A percentile compares a stretch with the other conserved stretches of the same genome.
These are phyloP conservation scores for Boletus sp. DNA, from an alignment of 768 basidiomycete species.

Conservation along the genomic window DNA sequence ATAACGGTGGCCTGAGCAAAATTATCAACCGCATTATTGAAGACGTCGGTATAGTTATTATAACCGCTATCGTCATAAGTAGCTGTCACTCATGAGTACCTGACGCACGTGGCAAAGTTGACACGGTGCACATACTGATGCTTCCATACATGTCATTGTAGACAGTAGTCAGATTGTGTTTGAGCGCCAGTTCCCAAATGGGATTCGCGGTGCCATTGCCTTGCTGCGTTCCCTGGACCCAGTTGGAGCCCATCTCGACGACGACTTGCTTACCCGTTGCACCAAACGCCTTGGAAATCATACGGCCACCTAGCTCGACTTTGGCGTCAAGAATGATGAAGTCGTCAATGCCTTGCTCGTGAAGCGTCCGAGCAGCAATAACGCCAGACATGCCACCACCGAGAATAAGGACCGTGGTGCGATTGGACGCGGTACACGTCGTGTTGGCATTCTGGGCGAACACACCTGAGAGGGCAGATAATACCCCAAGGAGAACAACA, in stretches of 20 bases:
- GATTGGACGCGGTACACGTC: constrained; percentile 5
- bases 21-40: constrained; percentile 39
- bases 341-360: constrained; percentile 50
- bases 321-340: constrained; percentile 61
- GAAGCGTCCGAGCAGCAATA: constrained; percentile 59
- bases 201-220: constrained; percentile 55
- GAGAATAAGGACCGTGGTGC: constrained; percentile 49
- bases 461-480: not conserved
- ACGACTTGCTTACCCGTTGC: constrained; percentile 34
- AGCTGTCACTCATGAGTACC: constrained; percentile 30
- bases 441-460: constrained; percentile 13
- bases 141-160: constrained; percentile 44
- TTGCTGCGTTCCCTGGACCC: constrained; percentile 54
- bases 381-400: constrained; percentile 67
- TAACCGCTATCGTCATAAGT: constrained; percentile 53
- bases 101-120: not conserved
- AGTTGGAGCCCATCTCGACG: constrained; percentile 59
- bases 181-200: constrained; percentile 53
- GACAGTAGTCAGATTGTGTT: constrained; percentile 47
- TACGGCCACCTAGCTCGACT: constrained; percentile 57
- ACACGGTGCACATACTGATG: constrained; percentile 36
- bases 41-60: constrained; percentile 43
- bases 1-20: constrained; percentile 40
- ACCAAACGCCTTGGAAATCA: constrained; percentile 48
- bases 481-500: constrained; percentile 4